Base-by-base conservation (phyloP, 2,329 filamentous ascomycete species). In the Neopestalotiopsis rosae region DNA sequence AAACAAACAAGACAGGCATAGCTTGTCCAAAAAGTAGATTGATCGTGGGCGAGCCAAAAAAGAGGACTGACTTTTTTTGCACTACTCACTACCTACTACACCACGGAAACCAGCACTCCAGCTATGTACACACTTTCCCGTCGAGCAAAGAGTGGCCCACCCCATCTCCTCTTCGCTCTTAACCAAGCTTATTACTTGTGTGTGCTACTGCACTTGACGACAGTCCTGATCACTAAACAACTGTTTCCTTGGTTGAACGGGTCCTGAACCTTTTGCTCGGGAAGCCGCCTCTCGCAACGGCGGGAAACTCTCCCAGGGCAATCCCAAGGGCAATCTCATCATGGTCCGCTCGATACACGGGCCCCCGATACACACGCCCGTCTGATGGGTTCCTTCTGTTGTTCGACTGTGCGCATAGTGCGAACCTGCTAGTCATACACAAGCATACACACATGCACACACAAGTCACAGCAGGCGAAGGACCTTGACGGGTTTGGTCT, bases 201-300 rank as follows among this genome's bases (percentile, higher is more conserved):
- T n/a, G 42, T 13, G 17, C 42, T 49, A 14, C 45, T 14, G 45
- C 4, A 20, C 45, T 52, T 52, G 14, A 52, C 9, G n/a, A 17
- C 45, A 52, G n/a, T 38, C 45, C n/a, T 52, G 45, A 52, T 52
- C 45, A 52, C 45, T 52, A 52, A 52, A 52, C 45, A 52, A 14
- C n/a, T 52, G 45, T n/a, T 52, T 52, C 9, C 14, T 3, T 52
- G 45, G 7, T n/a, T 7, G 14, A n/a, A 7, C 45, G 9, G 45
- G 45, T 7, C 45, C 17, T 17, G n/a, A 52, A 17, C 45, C 45
- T 52, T 52, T 20, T 20, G 45, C n/a, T 52, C 45, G 45, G 45
- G 45, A 52, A n/a, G 45, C 13, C n/a, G 45, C 45, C n/a, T 52
- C 45, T n/a, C 45, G 45, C n/a, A 7, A 20, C 45, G 45, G 45